Conservation (phyloP, 1,284 basidiomycete species). For the Kwoniella shivajii region DNA sequence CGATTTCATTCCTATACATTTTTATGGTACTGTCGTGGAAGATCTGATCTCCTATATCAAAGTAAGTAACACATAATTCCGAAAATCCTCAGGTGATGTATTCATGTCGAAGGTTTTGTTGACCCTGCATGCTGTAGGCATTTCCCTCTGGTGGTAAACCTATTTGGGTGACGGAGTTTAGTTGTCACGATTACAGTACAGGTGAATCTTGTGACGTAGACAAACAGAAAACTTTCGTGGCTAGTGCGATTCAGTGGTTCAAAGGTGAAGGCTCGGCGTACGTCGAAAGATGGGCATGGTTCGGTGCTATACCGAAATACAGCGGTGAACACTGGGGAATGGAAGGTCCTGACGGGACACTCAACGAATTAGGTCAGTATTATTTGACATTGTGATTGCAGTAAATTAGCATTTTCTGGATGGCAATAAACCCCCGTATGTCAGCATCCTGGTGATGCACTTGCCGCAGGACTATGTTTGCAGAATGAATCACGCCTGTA, state of each 20-base stretch:
- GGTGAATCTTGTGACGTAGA: slow-evolving; percentile 23
- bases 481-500: no score
- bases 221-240: slow-evolving; percentile 35
- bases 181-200: slow-evolving; percentile 24
- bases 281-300: slow-evolving; percentile 42
- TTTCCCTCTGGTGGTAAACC: slow-evolving; percentile 27
- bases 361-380: slow-evolving; percentile 2
- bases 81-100: not conserved
- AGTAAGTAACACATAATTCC: slow-evolving; percentile 6
- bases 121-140: not conserved
- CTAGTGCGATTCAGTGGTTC: slow-evolving; percentile 30
- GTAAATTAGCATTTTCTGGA: no score
- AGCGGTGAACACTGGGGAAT: not conserved
- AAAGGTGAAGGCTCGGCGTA: slow-evolving; percentile 19
- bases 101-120: not conserved
- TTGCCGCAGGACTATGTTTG: no score
- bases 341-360: slow-evolving; percentile 1
- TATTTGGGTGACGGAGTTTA: slow-evolving; percentile 43
- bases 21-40: slow-evolving; percentile 36
- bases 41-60: slow-evolving; percentile 37
- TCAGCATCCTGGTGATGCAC: no score
- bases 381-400: slow-evolving; percentile 2
- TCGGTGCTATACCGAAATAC: slow-evolving; percentile 34
- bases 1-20: slow-evolving; percentile 45
- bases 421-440: no score